Conservation (phyloP, 2,329 filamentous ascomycete genomes). For the Paraphoma sp. region DNA sequence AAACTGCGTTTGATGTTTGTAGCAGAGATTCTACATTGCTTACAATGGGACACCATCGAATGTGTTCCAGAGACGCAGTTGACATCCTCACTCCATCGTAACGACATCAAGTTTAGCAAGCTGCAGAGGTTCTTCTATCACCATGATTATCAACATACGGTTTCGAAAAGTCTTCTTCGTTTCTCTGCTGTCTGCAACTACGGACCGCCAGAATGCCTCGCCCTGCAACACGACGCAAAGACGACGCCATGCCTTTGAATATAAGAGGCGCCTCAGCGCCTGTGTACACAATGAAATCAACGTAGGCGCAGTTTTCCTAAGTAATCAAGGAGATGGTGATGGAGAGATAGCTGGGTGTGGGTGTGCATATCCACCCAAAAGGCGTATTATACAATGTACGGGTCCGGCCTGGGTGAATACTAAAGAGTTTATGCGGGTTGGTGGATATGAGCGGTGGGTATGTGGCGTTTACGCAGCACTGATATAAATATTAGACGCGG, state of each 20-base stretch:
- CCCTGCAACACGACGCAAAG: no score
- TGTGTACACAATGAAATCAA: background rate
- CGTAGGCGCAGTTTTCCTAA: slow-evolving; percentile 1
- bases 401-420: slow-evolving; percentile 20
- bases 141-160: no score
- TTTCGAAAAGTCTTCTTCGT: no score
- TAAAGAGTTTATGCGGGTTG: slow-evolving; percentile 5
- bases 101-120: no score
- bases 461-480: slow-evolving; percentile 28
- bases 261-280: slow-evolving; percentile 6
- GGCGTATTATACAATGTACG: slow-evolving; percentile 23
- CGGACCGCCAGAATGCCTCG: no score
- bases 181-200: no score
- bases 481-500: slow-evolving; percentile 26
- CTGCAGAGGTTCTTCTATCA: no score
- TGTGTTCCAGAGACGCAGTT: no score
- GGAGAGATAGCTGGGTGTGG: slow-evolving; percentile 5
- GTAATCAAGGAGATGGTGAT: background rate
- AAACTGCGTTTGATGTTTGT: no score
- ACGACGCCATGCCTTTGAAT: background rate
- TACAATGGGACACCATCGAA: no score
- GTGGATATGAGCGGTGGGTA: background rate
- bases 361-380: slow-evolving; percentile 19
- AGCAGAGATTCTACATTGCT: no score
- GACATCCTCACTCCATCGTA: no score